Conservation (phyloP, 2,329 filamentous ascomycete genomes). For the Chaetomiaceae sp. region DNA sequence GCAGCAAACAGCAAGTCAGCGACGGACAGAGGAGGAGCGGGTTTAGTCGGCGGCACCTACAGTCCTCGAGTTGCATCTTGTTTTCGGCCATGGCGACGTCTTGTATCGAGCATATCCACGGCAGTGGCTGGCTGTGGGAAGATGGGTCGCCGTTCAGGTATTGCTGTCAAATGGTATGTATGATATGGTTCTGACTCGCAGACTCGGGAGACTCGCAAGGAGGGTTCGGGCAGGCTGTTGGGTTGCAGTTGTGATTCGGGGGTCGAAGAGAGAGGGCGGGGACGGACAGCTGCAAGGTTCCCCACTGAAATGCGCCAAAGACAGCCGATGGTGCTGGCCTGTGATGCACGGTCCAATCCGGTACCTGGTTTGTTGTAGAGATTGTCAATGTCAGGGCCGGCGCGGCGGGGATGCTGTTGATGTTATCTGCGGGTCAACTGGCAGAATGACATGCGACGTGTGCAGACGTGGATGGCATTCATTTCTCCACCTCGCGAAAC, state of each 20-base stretch:
- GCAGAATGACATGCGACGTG: conserved; percentile 2
- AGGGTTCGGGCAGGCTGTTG: not conserved
- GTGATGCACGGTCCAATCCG: not conserved
- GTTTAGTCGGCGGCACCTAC: conserved; percentile 45
- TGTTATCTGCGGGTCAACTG: not conserved
- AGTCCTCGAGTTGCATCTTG: conserved; percentile 87
- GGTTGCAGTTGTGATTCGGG: not conserved
- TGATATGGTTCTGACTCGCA: not conserved
- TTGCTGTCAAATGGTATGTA: not conserved
- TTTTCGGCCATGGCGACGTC: conserved; percentile 64
- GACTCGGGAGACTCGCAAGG: not conserved
- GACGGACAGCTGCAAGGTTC: conserved; percentile 3
- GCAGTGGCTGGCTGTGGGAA: not conserved
- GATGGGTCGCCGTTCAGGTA: not conserved
- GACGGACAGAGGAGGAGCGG: not conserved
- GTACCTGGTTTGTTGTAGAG: not conserved
- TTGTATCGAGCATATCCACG: conserved; percentile 58
- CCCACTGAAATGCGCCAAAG: not conserved
- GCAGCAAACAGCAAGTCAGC: conserved; percentile 22
- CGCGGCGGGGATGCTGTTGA: not conserved
- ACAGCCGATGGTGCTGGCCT: conserved; percentile 3
- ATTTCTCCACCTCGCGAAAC: conserved; percentile 18
- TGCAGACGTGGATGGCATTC: conserved; percentile 25
- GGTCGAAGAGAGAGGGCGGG: not conserved
- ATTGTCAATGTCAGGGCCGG: not conserved